Base-by-base conservation (phyloP, 73 alveolate species). In the Diophrys sp. region DNA sequence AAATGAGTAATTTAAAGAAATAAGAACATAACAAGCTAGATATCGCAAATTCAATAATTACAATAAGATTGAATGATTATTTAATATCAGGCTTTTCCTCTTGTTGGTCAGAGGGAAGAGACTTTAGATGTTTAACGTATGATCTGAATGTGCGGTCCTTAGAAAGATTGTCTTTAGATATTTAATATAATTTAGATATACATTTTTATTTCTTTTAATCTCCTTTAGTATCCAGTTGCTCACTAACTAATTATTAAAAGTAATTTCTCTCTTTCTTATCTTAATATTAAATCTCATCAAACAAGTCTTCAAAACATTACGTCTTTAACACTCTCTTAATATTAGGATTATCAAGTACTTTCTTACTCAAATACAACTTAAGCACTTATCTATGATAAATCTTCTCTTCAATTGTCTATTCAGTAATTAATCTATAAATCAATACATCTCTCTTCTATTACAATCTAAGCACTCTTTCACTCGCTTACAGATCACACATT, bases 351-450 rank as follows among this genome's bases (percentile, higher is more conserved):
- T 91, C 74, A n/a, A 91, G 79, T 27, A 91, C 82, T 62, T 88
- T 87, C 75, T 91, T 91, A 0, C 92, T 80, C 74, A 91, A 56
- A 34, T 79, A 91, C 80, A 87, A 86, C 85, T 91, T 91, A 78
- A 87, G 87, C 33, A 91, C 80, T 78, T 91, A 89, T 53, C 94
- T 84, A 62, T 91, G 97, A 73, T 91, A 91, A 8, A 91, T 84
- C 81, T 87, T 87, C 81, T 91, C 97, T 31, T 91, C 97, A 26
- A 91, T 74, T 1, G 95, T 87, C 81, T 89, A 94, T 11, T 81
- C 91, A 14, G 76, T 73, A 55, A 90, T 67, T 44, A 90, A 54
- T 25, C 96, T 74, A 66, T 87, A 90, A 34, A 90, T 88, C 62
- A 73, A 67, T 29, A 90, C 96, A 56, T 90, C 93, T 67, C 90